A percentile compares a stretch with the other conserved stretches of the same genome.
Conservation (phyloP, 345 rosid genomes). For the Ailanthus altissimus region DNA sequence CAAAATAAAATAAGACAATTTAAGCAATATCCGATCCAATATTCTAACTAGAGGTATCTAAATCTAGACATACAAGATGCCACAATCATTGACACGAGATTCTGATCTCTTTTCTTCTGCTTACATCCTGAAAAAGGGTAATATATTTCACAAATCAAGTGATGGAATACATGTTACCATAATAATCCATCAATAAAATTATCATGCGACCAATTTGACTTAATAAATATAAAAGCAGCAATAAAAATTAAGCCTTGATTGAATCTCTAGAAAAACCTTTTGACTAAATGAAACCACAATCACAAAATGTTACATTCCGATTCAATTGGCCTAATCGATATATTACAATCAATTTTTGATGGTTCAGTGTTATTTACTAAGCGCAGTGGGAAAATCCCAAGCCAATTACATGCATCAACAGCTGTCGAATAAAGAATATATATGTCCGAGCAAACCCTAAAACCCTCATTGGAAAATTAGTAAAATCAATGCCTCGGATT, state of each 20-base stretch:
- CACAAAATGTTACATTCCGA: not conserved
- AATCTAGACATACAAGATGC: not conserved
- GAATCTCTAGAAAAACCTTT: not conserved
- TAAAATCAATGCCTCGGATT: constrained; percentile 5
- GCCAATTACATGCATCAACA: too few species aligned
- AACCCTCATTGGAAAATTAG: not conserved
- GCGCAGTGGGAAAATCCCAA: not conserved
- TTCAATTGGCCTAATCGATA: not conserved
- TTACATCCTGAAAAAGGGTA: not conserved
- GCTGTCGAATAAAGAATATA: not conserved
- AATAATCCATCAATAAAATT: too few species aligned
- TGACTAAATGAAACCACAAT: not conserved
- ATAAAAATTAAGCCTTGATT: not conserved
- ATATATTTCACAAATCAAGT: not conserved
- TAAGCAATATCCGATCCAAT: not conserved
- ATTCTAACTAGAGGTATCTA: not conserved
- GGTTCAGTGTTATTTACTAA: not conserved
- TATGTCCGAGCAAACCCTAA: not conserved
- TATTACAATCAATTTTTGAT: not conserved
- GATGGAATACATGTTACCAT: too few species aligned
- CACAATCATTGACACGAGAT: not conserved
- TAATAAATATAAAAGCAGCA: not conserved
- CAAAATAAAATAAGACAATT: too few species aligned
- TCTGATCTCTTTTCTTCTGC: not conserved
- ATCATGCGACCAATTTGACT: not conserved